Evolutionary conservation across 2,329 filamentous ascomycete genomes (phyloP), one percentile per base, ranked within the genome.

Genomic region (Huntiella savannae): DNA sequence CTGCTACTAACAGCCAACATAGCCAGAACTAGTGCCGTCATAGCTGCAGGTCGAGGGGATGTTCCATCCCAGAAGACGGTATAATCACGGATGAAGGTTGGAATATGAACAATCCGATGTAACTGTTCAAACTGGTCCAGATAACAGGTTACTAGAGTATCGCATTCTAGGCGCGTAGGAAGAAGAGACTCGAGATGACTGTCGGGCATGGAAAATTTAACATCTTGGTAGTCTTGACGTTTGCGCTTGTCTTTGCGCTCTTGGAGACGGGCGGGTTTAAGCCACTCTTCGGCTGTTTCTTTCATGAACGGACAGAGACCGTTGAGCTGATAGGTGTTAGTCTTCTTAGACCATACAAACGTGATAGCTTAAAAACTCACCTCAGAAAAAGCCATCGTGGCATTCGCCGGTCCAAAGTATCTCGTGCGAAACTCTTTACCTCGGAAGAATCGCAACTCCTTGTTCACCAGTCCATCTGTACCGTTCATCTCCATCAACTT

Each of bases 1-100:
- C 71, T 75, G 53, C 68, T 73, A 3, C 73, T 66, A n/a, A 75
- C 67, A 15, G 70, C 66, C 56, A 76, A 66, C 61, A 77, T 75
- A 51, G 70, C 59, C 32, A 91, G 59, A 4, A 77, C 58, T 12
- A 76, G 62, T 0, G 68, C 71, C 0, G 71, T 76, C 47, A 75
- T 70, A 8, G 72, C 66, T 1, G 70, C 69, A 39, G 62, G 63
- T 16, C 70, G 64, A 6, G 61, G 60, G 12, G 19, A 16, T 8
- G 43, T 13, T 7, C 35, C 43, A 6, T 45, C 37, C 73, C 73
- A 76, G 55, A 71, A 77, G 34, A 63, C 61, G 1, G 62, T 62
- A 54, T 77, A 77, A 51, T 73, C 66, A 39, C 66, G 65, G 42
- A 63, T 64, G 58, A 77, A 76, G 32, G 68, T 72, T 17, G 70